These are phyloP conservation scores for Macrophomina pseudophaseolina DNA, from an alignment of 2,329 filamentous ascomycete genomes.

Conservation along the genomic window DNA sequence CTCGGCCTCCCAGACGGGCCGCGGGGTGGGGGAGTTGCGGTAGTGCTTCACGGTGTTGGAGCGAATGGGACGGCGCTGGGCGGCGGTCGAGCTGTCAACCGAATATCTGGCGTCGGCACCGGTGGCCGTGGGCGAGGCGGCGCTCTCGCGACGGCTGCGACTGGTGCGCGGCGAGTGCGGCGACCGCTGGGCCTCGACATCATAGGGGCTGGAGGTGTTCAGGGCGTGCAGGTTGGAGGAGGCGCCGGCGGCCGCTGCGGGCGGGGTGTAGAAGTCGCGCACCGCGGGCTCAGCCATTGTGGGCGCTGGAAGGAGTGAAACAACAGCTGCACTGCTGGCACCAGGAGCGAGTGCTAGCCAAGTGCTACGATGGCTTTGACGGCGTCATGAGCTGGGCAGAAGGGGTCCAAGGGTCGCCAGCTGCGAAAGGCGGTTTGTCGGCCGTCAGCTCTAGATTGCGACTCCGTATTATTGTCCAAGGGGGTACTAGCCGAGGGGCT, in stretches of 20 bases:
- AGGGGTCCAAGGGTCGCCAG: slow-evolving; percentile 10
- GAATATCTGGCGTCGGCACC: slow-evolving; percentile 38
- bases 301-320: not conserved
- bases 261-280: slow-evolving; percentile 25
- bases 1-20: slow-evolving; percentile 45
- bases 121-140: slow-evolving; percentile 7
- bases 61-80: slow-evolving; percentile 46
- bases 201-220: slow-evolving; percentile 18
- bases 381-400: slow-evolving; percentile 19
- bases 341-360: slow-evolving; percentile 1
- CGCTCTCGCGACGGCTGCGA: slow-evolving; percentile 22
- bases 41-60: slow-evolving; percentile 54
- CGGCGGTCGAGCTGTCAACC: slow-evolving; percentile 35
- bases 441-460: slow-evolving; percentile 14
- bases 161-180: slow-evolving; percentile 10
- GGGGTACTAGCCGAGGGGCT: slow-evolving; percentile 22
- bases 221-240: slow-evolving; percentile 5
- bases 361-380: not conserved
- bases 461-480: slow-evolving; percentile 6
- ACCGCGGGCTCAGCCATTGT: slow-evolving; percentile 23
- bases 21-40: slow-evolving; percentile 39
- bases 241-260: slow-evolving; percentile 14
- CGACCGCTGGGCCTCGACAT: slow-evolving; percentile 24
- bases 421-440: slow-evolving; percentile 8
- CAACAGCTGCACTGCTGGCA: not conserved